These are phyloP conservation scores for Auricularia heimuer DNA, from an alignment of 768 basidiomycete species.

Conservation along the genomic window DNA sequence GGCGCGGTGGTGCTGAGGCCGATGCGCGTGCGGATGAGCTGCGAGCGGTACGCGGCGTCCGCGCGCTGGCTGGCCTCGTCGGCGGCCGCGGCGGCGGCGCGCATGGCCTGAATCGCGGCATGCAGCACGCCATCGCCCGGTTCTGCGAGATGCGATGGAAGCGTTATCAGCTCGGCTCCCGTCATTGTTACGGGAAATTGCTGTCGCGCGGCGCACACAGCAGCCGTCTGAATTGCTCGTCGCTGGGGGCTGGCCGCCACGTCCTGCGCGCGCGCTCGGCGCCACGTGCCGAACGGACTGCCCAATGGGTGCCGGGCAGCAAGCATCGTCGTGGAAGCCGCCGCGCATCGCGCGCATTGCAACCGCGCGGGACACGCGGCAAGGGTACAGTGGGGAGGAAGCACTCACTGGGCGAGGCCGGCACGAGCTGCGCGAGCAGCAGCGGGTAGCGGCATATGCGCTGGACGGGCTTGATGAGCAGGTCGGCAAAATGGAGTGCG, in stretches of 20 bases:
- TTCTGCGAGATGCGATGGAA: neutral
- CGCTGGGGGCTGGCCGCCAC: no score
- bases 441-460: slow-evolving; percentile 93
- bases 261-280: no score
- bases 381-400: neutral
- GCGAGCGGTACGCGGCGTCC: slow-evolving; percentile 55
- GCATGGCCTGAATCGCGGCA: slow-evolving; percentile 52
- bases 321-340: neutral
- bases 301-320: no score
- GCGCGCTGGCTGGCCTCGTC: slow-evolving; percentile 69
- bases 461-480: slow-evolving; percentile 96
- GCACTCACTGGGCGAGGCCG: slow-evolving; percentile 11
- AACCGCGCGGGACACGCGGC: slow-evolving; percentile 1
- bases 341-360: neutral
- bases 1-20: slow-evolving; percentile 16
- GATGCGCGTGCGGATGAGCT: slow-evolving; percentile 60
- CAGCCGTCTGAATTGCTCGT: no score
- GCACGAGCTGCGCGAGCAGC: slow-evolving; percentile 62
- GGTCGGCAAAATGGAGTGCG: slow-evolving; percentile 63
- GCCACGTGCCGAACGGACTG: no score
- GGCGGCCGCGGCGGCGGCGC: slow-evolving; percentile 63
- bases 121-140: neutral
- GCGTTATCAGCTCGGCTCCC: no score
- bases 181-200: neutral
- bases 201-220: neutral